Evolutionary conservation across 2,329 filamentous ascomycete genomes (phyloP), one percentile per base, ranked within the genome.

Genomic region (Penicillium sp.): DNA sequence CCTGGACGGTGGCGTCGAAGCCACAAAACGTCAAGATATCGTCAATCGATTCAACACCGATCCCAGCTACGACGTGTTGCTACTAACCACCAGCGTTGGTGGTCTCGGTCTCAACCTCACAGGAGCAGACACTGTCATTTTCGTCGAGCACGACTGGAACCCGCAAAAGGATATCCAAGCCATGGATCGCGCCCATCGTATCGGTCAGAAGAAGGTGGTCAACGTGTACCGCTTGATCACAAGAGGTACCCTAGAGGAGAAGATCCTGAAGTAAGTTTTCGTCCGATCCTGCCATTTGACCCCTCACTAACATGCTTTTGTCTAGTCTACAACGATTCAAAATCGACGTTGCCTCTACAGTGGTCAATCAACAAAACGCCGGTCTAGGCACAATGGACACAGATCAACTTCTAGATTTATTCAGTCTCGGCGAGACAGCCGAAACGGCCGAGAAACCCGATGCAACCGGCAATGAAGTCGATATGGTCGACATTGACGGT

Each of bases 101-200:
- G 95, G 95, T 61, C 81, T 99, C 1, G 95, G 95, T 27, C 84
- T 99, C 55, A 99, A 99, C 74, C 79, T 99, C 63, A 99, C 95
- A 0, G 95, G 95, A 65, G 95, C 95, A 3, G 95, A 99, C 76
- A 99, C 95, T 0, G 95, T 99, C 74, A 99, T 99, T 67, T 99
- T 99, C 69, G 96, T 99, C 29, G 95, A 99, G 76, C 96, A 99
- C 76, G 95, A 99, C 76, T 99, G 95, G 95, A 99, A 99, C 73
- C 95, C 95, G 31, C 95, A 99, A 73, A 96, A 96, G 76, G 95
- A 99, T 76, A 86, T 99, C 65, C 95, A 99, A 72, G 95, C 95
- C 65, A 99, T 99, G 95, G 95, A 99, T 72, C 91, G 95, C 58
- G 95, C 95, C 9, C 95, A 99, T 81, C 88, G 95, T 66, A 98